Conservation (phyloP, 768 basidiomycete genomes). For the Pulveroboletus sp. region DNA sequence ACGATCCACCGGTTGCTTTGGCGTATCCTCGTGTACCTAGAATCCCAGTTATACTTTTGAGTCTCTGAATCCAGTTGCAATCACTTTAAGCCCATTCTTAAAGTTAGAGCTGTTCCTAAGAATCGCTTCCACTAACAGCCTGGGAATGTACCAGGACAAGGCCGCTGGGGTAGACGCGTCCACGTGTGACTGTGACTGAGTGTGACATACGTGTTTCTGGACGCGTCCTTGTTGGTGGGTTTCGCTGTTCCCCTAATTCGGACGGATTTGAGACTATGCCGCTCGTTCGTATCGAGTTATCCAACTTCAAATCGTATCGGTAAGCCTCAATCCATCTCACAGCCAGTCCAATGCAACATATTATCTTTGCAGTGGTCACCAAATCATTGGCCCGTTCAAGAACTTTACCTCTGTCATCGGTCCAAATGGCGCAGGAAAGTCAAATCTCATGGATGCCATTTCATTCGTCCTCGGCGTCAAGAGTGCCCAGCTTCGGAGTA, state of each 20-base stretch:
- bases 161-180: background rate
- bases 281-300: slow-evolving; percentile 80
- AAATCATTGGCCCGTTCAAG: slow-evolving; percentile 86
- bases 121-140: no score
- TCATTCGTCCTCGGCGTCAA: slow-evolving; percentile 98
- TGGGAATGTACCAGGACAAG: no score
- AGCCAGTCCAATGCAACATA: slow-evolving; percentile 1
- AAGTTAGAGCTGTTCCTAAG: no score
- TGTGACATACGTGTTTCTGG: slow-evolving; percentile 24
- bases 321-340: slow-evolving; percentile 22
- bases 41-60: slow-evolving; percentile 9
- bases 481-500: slow-evolving; percentile 87
- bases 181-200: slow-evolving; percentile 19
- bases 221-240: slow-evolving; percentile 22
- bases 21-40: slow-evolving; percentile 1
- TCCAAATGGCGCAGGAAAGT: slow-evolving; percentile 98
- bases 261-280: slow-evolving; percentile 51
- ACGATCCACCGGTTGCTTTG: background rate
- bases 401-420: slow-evolving; percentile 96
- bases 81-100: background rate
- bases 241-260: slow-evolving; percentile 19
- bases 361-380: slow-evolving; percentile 59
- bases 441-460: slow-evolving; percentile 99
- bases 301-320: slow-evolving; percentile 97
- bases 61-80: background rate